Evolutionary conservation across 768 basidiomycete species (phyloP).

Genomic region (Pulveroboletus sp.): DNA sequence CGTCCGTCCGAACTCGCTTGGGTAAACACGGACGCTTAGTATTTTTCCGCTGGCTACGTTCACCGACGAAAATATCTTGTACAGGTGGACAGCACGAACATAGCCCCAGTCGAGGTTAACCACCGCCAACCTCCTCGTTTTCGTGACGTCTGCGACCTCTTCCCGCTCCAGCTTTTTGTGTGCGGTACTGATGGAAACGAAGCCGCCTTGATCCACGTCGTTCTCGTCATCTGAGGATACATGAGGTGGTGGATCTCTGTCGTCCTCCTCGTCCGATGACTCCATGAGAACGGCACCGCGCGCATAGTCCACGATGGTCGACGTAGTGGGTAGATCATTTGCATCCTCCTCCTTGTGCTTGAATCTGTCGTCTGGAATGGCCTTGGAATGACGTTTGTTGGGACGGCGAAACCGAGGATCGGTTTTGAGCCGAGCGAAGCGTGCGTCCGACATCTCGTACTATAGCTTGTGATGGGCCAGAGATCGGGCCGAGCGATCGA

Average conservation of each 20-base stretch:
- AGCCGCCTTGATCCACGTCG: slow-evolving; percentile 46
- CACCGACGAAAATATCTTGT: slow-evolving; percentile 83
- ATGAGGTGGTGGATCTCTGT: slow-evolving; percentile 1
- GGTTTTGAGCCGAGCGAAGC: slow-evolving; percentile 82
- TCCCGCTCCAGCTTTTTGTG: slow-evolving; percentile 34
- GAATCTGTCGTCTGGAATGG: slow-evolving; percentile 91
- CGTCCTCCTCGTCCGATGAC: slow-evolving; percentile 79
- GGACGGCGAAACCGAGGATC: slow-evolving; percentile 93
- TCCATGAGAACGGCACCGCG: slow-evolving; percentile 86
- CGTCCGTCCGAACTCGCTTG: slow-evolving; percentile 90
- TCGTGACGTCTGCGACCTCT: slow-evolving; percentile 37
- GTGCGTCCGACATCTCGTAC: slow-evolving; percentile 83
- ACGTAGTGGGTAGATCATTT: slow-evolving; percentile 13
- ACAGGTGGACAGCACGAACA: slow-evolving; percentile 84
- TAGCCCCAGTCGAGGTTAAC: slow-evolving; percentile 99
- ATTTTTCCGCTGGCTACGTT: slow-evolving; percentile 61
- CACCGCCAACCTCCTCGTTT: slow-evolving; percentile 74
- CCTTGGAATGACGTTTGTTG: slow-evolving; percentile 75
- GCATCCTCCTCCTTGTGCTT: slow-evolving; percentile 45
- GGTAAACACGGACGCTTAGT: slow-evolving; percentile 79
- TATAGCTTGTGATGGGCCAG: too few species aligned
- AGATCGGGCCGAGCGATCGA: too few species aligned
- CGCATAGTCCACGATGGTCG: slow-evolving; percentile 70
- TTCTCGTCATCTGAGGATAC: slow-evolving; percentile 33
- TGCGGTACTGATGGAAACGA: slow-evolving; percentile 51